These are phyloP conservation scores for Cladochytrium replicatum DNA, from an alignment of 192 early-diverging fungal genomes.

Conservation along the genomic window DNA sequence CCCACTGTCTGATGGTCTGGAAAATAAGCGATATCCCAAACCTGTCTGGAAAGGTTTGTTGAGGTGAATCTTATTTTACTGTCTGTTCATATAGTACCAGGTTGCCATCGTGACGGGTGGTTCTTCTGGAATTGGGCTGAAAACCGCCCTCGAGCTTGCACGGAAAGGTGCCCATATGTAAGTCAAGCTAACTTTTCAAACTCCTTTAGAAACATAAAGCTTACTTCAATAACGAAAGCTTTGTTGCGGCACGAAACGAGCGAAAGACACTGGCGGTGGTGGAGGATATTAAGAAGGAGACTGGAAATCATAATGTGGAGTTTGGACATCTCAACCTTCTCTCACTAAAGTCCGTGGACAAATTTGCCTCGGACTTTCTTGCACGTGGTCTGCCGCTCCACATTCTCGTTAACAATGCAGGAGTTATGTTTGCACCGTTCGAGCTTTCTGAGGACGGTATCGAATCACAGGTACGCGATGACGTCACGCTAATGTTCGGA, in stretches of 20 bases:
- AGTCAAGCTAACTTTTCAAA: too few relatives aligned
- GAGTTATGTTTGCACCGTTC: too few relatives aligned
- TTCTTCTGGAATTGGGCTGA: slow-evolving; percentile 2
- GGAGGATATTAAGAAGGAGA: slow-evolving; percentile 2
- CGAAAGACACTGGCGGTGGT: slow-evolving; percentile 9
- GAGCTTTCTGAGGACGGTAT: too few relatives aligned
- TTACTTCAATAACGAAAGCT: too few relatives aligned
- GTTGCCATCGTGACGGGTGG: background rate
- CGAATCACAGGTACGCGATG: too few relatives aligned
- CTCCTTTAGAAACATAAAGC: too few relatives aligned
- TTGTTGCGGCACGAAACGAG: slow-evolving; percentile 10
- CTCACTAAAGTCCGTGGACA: slow-evolving; percentile 9
- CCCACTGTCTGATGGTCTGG: too few relatives aligned
- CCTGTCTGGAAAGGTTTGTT: too few relatives aligned
- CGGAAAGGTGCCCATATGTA: slow-evolving; percentile 8
- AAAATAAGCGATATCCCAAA: too few relatives aligned
- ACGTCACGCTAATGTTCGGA: too few relatives aligned
- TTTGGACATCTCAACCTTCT: slow-evolving; percentile 9
- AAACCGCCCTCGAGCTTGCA: slow-evolving; percentile 8
- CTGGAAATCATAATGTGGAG: slow-evolving; percentile 3
- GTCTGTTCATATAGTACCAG: too few relatives aligned
- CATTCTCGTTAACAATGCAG: slow-evolving; percentile 27
- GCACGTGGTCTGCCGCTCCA: slow-evolving; percentile 7
- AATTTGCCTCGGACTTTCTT: slow-evolving; percentile 8
- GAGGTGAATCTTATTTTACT: too few relatives aligned